Base-by-base conservation (phyloP, 1,284 basidiomycete genomes). In the Leccinum angustisporum region DNA sequence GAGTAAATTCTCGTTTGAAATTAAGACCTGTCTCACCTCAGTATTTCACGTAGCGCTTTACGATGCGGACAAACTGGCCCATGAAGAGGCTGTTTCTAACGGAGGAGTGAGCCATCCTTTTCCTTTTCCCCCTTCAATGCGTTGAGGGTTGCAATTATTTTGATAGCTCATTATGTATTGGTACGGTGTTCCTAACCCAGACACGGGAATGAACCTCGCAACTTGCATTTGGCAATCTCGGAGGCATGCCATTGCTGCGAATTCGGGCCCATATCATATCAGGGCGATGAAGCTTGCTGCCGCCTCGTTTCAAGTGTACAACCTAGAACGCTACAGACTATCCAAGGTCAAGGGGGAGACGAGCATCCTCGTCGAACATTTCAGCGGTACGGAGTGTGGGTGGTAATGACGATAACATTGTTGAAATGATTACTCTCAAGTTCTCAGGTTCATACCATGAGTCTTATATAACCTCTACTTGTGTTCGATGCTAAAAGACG, bases 181-280 rank as follows among this genome's bases (percentile, higher is more conserved):
- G 94, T 95, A 94, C 69, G 94, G 94, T 25, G 83, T 89, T n/a
- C 94, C 94, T 1, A 81, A 94, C 68, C 80, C 80, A 54, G 70
- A 78, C 21, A 89, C 88, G 0, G 89, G 93, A 0, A 81, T 92
- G 75, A 97, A 97, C 74, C 86, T 96, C 57, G 94, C 95, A 3
- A 96, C 94, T n/a, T 97, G 95, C 78, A 90, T 97, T 56, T 97
- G 95, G 95, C 91, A 94, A 75, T 92, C 90, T 46, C 86, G 93
- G 5, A 83, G 83, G 65, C 90, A 94, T 66, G 95, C 95, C 1
- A 77, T 88, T 38, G 86, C 86, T 7, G 94, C 94, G 0, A 94
- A 88, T 68, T 84, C 86, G 1, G 84, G 88, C 5, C 92, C 92
- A 13, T 83, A 90, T 67, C 95, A 97, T 70, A 83, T 90, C 58